phyloP scores from a whole-genome alignment of 2,329 filamentous ascomycete genomes.

The Aaosphaeria pasadenensis region DNA sequence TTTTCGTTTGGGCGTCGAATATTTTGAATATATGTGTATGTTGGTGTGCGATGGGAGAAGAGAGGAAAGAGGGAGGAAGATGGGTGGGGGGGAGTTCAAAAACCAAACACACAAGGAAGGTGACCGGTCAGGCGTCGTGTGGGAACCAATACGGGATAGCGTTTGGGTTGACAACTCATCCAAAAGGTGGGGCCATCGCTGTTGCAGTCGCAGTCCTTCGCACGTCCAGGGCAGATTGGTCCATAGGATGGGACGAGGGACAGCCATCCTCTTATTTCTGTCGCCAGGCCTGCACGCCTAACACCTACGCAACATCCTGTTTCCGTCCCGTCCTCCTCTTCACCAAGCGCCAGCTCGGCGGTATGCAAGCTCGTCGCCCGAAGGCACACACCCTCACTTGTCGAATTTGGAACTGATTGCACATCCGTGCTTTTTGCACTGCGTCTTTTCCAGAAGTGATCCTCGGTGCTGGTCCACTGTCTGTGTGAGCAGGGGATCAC shows the following conservation, averaged over 20 bases:
- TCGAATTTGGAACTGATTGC: conserved; percentile 10
- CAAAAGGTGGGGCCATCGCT: conserved; percentile 31
- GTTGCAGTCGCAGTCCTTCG: conserved; percentile 21
- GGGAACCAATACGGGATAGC: conserved; percentile 16
- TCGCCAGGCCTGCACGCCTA: conserved; percentile 9
- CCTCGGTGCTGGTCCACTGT: conserved; percentile 9
- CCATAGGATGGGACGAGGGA: conserved; percentile 21
- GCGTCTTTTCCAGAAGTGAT: conserved; percentile 27
- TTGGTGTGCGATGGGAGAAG: conserved; percentile 15
- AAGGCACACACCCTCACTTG: conserved; percentile 9
- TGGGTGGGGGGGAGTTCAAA: conserved; percentile 11
- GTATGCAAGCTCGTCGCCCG: conserved; percentile 14
- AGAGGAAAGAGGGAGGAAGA: conserved; percentile 23
- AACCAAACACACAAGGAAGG: conserved; percentile 25
- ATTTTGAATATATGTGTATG: conserved; percentile 6
- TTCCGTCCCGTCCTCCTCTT: conserved; percentile 14
- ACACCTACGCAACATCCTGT: conserved; percentile 1
- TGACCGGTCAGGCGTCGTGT: conserved; percentile 28
- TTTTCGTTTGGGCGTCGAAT: conserved; percentile 13
- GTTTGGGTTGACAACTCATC: conserved; percentile 36
- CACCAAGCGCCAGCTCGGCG: conserved; percentile 20
- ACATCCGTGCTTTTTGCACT: conserved; percentile 18
- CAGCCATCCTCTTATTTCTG: conserved; percentile 34
- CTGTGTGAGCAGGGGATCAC: conserved; percentile 5
- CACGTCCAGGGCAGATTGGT: conserved; percentile 32